Evolutionary conservation across 2,329 filamentous ascomycete species (phyloP).

Genomic region (Kalmusia sp.): DNA sequence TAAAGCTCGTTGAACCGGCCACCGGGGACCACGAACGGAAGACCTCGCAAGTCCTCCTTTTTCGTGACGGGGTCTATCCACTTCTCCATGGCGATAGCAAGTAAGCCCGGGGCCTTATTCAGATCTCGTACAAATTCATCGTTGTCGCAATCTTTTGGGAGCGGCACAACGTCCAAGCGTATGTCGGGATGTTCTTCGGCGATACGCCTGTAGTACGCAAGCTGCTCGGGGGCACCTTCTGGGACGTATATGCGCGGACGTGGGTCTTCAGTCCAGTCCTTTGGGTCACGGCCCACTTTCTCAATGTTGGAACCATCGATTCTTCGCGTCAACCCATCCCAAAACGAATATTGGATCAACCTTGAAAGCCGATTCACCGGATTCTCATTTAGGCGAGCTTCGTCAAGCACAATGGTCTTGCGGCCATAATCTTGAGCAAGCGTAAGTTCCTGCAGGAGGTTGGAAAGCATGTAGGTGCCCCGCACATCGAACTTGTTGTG

Average conservation of each 20-base stretch:
- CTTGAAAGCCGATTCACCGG: constrained; percentile 87
- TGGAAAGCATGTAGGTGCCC: constrained; percentile 97
- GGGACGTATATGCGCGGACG: constrained; percentile 93
- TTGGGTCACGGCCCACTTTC: constrained; percentile 85
- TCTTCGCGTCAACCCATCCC: constrained; percentile 86
- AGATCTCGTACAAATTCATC: constrained; percentile 81
- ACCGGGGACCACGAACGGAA: constrained; percentile 96
- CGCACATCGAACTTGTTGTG: constrained; percentile 89
- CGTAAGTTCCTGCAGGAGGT: constrained; percentile 91
- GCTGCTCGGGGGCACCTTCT: constrained; percentile 81
- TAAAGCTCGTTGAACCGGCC: constrained; percentile 98
- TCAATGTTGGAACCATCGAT: constrained; percentile 91
- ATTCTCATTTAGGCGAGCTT: constrained; percentile 91
- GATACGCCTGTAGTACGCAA: constrained; percentile 85
- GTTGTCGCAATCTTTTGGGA: constrained; percentile 76
- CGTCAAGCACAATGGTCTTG: constrained; percentile 88
- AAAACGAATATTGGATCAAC: constrained; percentile 88
- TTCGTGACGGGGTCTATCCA: constrained; percentile 69
- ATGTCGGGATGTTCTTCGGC: constrained; percentile 82
- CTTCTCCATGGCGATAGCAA: constrained; percentile 90
- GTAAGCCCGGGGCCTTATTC: constrained; percentile 84
- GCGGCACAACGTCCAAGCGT: constrained; percentile 82
- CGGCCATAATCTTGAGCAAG: constrained; percentile 90
- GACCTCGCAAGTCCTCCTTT: constrained; percentile 74
- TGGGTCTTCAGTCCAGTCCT: constrained; percentile 93